A percentile compares a stretch with the other conserved stretches of the same genome.
Evolutionary conservation across 441 rosid species (phyloP).

Genomic region (Arabidopsis hybrid): DNA sequence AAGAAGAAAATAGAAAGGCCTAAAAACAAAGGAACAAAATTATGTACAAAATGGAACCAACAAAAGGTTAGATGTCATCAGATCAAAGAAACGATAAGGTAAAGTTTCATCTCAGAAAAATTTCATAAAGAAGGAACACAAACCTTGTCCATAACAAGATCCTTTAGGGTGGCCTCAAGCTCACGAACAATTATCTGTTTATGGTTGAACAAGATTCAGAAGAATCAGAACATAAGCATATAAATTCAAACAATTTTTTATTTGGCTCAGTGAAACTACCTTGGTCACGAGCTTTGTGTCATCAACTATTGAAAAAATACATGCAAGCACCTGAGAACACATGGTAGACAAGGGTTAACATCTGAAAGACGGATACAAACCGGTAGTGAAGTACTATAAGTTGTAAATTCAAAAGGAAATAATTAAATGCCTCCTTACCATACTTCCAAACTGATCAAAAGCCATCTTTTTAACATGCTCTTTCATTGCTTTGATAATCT

Average conservation of each 20-base stretch:
- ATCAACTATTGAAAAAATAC: constrained; percentile 77
- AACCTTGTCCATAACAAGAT: constrained; percentile 85
- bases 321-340: constrained; percentile 68
- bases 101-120: neutral
- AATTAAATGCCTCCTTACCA: constrained; percentile 61
- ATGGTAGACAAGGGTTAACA: constrained; percentile 19
- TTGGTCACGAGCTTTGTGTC: constrained; percentile 89
- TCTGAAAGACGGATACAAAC: constrained; percentile 36
- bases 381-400: constrained; percentile 44
- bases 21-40: constrained; percentile 25
- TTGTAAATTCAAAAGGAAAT: constrained; percentile 3
- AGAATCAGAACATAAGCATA: constrained; percentile 8
- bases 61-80: constrained; percentile 11
- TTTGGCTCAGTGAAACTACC: constrained; percentile 53
- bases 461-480: constrained; percentile 67
- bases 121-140: constrained; percentile 16
- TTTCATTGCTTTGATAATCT: constrained; percentile 89
- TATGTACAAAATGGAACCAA: constrained; percentile 3
- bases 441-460: constrained; percentile 74
- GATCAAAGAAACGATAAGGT: neutral
- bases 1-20: constrained; percentile 5
- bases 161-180: constrained; percentile 71
- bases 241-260: neutral
- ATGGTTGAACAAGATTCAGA: constrained; percentile 41
- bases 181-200: constrained; percentile 76